phyloP scores from a whole-genome alignment of 2,329 filamentous ascomycete species.

The Penicillium sp. region DNA sequence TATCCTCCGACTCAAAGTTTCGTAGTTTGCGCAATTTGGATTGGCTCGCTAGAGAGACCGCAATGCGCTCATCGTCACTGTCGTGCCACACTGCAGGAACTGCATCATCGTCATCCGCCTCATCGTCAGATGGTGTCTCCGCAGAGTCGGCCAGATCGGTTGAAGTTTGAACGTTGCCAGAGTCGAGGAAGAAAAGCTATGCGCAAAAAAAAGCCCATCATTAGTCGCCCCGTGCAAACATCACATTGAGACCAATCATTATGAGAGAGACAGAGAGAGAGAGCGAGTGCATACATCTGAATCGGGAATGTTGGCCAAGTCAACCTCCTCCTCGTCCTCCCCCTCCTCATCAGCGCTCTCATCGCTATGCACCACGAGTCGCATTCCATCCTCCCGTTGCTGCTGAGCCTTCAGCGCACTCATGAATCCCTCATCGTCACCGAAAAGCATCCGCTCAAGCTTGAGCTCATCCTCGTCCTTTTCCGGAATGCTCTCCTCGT shows the following conservation, averaged over 20 bases:
- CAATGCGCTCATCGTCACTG: slow-evolving; percentile 86
- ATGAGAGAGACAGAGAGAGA: background rate
- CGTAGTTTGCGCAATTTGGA: slow-evolving; percentile 77
- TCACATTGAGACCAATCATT: background rate
- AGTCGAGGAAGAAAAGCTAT: slow-evolving; percentile 75
- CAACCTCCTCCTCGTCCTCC: slow-evolving; percentile 47
- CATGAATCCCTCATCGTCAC: slow-evolving; percentile 76
- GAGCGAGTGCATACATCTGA: slow-evolving; percentile 51
- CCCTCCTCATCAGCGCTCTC: slow-evolving; percentile 31
- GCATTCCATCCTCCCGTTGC: slow-evolving; percentile 35
- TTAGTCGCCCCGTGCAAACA: background rate
- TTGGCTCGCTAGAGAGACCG: slow-evolving; percentile 72
- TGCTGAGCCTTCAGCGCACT: slow-evolving; percentile 61
- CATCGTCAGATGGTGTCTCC: slow-evolving; percentile 35
- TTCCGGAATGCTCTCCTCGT: slow-evolving; percentile 41
- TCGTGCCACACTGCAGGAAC: slow-evolving; percentile 67
- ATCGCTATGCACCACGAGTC: slow-evolving; percentile 30
- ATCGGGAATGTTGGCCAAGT: slow-evolving; percentile 64
- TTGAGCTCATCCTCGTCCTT: slow-evolving; percentile 81
- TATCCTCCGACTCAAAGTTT: slow-evolving; percentile 72
- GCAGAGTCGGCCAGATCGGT: slow-evolving; percentile 27
- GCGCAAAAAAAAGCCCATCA: no score
- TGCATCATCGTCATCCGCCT: slow-evolving; percentile 29
- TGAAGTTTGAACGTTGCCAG: slow-evolving; percentile 46
- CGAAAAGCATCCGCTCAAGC: slow-evolving; percentile 82